Conservation (phyloP, 129 eudicot genomes). For the Cynara cardunculus region DNA sequence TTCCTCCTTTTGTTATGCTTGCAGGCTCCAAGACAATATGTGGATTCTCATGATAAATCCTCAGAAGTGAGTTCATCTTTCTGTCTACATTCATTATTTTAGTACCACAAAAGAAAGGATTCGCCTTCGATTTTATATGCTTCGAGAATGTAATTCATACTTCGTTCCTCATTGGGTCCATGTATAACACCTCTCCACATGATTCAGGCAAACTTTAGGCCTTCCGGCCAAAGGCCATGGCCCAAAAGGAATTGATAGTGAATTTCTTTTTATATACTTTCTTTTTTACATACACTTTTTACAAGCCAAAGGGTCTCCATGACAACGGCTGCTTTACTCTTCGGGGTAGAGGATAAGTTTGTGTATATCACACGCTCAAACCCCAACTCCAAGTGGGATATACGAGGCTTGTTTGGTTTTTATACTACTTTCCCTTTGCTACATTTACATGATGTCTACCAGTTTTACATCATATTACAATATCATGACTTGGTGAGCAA, state of each 20-base stretch:
- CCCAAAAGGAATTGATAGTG: too few relatives aligned
- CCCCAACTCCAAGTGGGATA: neutral
- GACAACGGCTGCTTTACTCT: neutral
- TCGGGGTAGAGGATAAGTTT: neutral
- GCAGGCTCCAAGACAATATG: constrained; percentile 41
- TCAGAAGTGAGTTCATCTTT: constrained; percentile 43
- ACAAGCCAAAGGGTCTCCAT: too few relatives aligned
- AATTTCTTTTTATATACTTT: too few relatives aligned
- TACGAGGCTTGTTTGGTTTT: neutral
- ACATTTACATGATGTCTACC: neutral
- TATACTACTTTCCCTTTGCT: neutral
- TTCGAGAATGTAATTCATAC: neutral
- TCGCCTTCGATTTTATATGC: neutral
- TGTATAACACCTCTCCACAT: neutral
- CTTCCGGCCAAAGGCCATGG: too few relatives aligned
- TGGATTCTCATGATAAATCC: constrained; percentile 50
- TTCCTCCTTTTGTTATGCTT: constrained; percentile 18
- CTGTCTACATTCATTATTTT: neutral
- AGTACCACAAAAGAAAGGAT: neutral
- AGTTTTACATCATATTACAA: neutral
- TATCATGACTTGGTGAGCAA: neutral
- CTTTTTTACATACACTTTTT: too few relatives aligned
- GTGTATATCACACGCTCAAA: too few relatives aligned
- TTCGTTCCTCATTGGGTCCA: neutral
- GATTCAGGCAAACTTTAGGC: neutral